phyloP scores from a whole-genome alignment of 495 filamentous ascomycete species.

The Penicillium coffeae region DNA sequence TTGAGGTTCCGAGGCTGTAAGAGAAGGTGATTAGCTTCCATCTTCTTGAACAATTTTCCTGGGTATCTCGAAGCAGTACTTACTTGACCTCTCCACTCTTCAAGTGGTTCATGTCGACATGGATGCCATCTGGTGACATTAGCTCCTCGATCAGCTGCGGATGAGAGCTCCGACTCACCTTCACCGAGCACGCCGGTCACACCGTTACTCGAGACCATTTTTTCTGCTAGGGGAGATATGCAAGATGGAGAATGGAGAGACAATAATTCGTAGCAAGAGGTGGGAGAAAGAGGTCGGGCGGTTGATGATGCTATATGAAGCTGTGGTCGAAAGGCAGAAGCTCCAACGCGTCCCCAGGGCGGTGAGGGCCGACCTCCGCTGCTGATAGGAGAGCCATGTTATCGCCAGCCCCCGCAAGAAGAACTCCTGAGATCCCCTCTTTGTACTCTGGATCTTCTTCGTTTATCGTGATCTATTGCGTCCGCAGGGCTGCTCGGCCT shows the following conservation, averaged over 20 bases:
- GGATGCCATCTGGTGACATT: slow-evolving; percentile 80
- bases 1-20: slow-evolving; percentile 86
- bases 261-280: slow-evolving; percentile 4
- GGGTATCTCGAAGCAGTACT: slow-evolving; percentile 27
- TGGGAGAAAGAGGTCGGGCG: slow-evolving; percentile 7
- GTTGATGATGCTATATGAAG: slow-evolving; percentile 24
- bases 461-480: no score
- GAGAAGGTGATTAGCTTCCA: slow-evolving; percentile 25
- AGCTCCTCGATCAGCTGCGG: slow-evolving; percentile 18
- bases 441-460: neutral
- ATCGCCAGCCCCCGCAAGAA: slow-evolving; percentile 25
- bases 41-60: neutral
- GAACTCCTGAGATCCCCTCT: slow-evolving; percentile 24
- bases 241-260: neutral
- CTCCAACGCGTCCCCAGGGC: slow-evolving; percentile 39
- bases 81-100: slow-evolving; percentile 92
- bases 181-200: slow-evolving; percentile 67
- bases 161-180: slow-evolving; percentile 48
- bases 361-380: slow-evolving; percentile 23
- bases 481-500: no score
- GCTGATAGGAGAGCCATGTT: slow-evolving; percentile 21
- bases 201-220: slow-evolving; percentile 45
- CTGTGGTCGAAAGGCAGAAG: slow-evolving; percentile 32
- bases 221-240: slow-evolving; percentile 9
- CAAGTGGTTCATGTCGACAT: slow-evolving; percentile 94